These are phyloP conservation scores for Eucalyptus marginata DNA, from an alignment of 345 rosid species.

Conservation along the genomic window DNA sequence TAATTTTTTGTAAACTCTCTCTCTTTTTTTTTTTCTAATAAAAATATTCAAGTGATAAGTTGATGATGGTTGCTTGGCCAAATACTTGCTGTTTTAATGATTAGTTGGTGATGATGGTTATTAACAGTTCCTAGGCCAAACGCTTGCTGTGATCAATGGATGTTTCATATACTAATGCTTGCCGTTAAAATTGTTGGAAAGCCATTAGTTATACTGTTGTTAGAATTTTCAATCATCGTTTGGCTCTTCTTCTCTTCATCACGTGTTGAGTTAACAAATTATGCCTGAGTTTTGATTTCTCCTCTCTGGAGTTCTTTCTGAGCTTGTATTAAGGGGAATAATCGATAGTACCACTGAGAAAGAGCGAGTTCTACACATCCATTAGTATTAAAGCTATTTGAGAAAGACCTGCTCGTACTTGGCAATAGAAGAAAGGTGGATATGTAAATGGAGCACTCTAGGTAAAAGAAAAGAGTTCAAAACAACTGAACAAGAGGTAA, in stretches of 20 bases:
- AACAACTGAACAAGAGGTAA: neutral
- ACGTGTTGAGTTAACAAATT: neutral
- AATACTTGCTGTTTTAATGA: neutral
- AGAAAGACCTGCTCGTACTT: neutral
- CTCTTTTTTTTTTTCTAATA: too few relatives aligned
- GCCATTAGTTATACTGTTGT: neutral
- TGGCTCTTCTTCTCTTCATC: neutral
- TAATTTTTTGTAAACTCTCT: neutral
- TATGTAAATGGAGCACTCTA: neutral
- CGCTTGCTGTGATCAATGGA: slow-evolving; percentile 31
- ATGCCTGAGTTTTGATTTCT: neutral
- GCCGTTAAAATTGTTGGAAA: neutral
- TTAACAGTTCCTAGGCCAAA: slow-evolving; percentile 3
- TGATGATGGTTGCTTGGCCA: neutral
- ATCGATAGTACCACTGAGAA: neutral
- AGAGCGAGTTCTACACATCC: neutral
- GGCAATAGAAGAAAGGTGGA: neutral
- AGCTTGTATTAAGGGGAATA: neutral
- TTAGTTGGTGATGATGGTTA: neutral
- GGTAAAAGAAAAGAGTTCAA: neutral
- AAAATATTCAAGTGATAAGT: neutral
- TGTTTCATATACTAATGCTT: neutral
- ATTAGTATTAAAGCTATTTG: neutral
- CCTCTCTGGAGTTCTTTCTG: neutral
- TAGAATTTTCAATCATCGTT: neutral